Conservation (phyloP, 1,284 basidiomycete species). For the Cutaneotrichosporon dermatis region DNA sequence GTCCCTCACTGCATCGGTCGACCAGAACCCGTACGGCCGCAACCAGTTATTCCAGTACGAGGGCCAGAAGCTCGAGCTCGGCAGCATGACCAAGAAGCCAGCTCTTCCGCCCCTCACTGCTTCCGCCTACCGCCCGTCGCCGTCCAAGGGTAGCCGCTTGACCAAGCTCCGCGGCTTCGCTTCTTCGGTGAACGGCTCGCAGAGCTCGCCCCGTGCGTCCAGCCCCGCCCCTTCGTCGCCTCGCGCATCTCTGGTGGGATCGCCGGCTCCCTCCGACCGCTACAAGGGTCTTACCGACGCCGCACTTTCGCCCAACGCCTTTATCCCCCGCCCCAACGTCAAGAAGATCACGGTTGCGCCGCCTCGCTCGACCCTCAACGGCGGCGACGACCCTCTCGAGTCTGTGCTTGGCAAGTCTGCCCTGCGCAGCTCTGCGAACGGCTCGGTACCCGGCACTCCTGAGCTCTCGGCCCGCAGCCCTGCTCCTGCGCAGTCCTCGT, state of each 20-base stretch:
- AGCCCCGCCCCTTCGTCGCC: slow-evolving; percentile 40
- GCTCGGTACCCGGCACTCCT: slow-evolving; percentile 48
- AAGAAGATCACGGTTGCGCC: slow-evolving; percentile 86
- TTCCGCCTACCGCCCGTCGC: slow-evolving; percentile 48
- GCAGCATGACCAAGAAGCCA: slow-evolving; percentile 49
- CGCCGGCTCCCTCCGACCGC: slow-evolving; percentile 37
- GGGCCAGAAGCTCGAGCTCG: slow-evolving; percentile 42
- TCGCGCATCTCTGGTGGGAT: slow-evolving; percentile 28
- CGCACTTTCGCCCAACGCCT: slow-evolving; percentile 56
- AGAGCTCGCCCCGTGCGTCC: slow-evolving; percentile 16
- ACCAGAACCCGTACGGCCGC: slow-evolving; percentile 78
- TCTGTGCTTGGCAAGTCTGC: slow-evolving; percentile 46
- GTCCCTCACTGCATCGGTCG: slow-evolving; percentile 74
- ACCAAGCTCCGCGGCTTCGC: slow-evolving; percentile 53
- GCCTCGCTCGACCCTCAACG: slow-evolving; percentile 48
- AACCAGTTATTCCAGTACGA: slow-evolving; percentile 57
- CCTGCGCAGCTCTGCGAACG: slow-evolving; percentile 43
- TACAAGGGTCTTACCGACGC: slow-evolving; percentile 58
- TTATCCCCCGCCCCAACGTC: slow-evolving; percentile 71
- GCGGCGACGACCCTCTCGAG: slow-evolving; percentile 41
- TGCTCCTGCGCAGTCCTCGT: slow-evolving; percentile 53
- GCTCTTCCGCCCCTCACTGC: slow-evolving; percentile 49
- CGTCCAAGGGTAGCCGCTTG: slow-evolving; percentile 45
- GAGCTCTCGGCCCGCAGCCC: slow-evolving; percentile 36
- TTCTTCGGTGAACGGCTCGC: slow-evolving; percentile 40